Conservation (phyloP, 495 filamentous ascomycete genomes). For the Penicillium maclennaniae region DNA sequence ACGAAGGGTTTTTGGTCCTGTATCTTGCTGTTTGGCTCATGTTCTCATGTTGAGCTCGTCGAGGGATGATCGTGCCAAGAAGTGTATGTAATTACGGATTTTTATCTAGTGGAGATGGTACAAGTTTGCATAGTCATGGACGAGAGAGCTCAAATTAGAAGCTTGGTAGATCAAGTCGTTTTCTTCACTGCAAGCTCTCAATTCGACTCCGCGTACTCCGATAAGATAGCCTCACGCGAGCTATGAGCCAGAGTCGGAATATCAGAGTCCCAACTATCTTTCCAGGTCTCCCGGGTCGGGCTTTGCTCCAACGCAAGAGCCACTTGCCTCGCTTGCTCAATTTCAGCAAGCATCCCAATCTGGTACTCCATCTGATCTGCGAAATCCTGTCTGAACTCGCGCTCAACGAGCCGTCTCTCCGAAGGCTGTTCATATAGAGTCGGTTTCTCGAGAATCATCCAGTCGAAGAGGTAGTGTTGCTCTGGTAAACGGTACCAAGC, state of each 20-base stretch:
- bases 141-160: not conserved
- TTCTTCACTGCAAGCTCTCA: not conserved
- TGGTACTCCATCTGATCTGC: not conserved
- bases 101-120: too few species aligned
- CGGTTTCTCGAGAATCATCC: conserved; percentile 5
- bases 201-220: not conserved
- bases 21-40: too few species aligned
- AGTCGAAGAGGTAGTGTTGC: not conserved
- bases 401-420: conserved; percentile 19
- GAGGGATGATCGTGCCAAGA: too few species aligned
- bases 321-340: not conserved
- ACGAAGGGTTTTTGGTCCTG: too few species aligned
- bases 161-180: not conserved
- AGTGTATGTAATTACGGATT: too few species aligned
- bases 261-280: not conserved
- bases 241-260: not conserved
- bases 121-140: too few species aligned
- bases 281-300: not conserved
- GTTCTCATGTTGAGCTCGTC: too few species aligned
- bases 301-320: not conserved
- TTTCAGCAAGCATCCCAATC: not conserved
- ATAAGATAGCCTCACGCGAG: not conserved
- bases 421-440: conserved; percentile 21
- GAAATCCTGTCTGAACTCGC: conserved; percentile 23
- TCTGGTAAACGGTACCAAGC: not conserved